phyloP scores from a whole-genome alignment of 2,329 filamentous ascomycete genomes.

The Cladosporium sp. region DNA sequence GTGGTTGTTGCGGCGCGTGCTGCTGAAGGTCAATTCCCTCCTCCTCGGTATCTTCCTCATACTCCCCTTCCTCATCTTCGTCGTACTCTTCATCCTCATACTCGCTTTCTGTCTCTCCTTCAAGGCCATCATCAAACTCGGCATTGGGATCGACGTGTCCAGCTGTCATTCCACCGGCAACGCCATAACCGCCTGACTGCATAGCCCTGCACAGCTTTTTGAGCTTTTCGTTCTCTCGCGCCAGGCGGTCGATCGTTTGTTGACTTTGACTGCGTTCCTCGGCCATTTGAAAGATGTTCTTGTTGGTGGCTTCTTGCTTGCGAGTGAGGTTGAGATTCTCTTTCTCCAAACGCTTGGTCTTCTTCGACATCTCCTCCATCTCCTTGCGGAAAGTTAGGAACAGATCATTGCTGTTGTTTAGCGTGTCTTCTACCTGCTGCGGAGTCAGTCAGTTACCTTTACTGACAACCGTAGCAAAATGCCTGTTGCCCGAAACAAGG shows the following conservation, averaged over 20 bases:
- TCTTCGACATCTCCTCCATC: constrained; percentile 99
- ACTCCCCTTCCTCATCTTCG: constrained; percentile 56
- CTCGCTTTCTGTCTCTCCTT: constrained; percentile 55
- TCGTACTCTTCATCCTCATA: constrained; percentile 55
- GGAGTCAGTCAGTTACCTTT: constrained; percentile 34
- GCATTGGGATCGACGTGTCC: constrained; percentile 16
- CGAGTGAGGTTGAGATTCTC: constrained; percentile 87
- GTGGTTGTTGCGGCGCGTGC: neutral
- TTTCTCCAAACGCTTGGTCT: constrained; percentile 93
- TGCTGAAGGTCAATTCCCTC: constrained; percentile 30
- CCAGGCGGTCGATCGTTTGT: constrained; percentile 70
- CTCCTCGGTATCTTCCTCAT: constrained; percentile 58
- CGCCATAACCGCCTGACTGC: constrained; percentile 84
- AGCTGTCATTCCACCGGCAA: constrained; percentile 13
- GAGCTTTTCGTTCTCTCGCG: constrained; percentile 81
- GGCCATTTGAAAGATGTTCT: constrained; percentile 95
- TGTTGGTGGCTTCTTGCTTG: constrained; percentile 88
- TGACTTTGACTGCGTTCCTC: constrained; percentile 77
- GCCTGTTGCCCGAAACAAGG: constrained; percentile 3
- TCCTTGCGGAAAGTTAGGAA: constrained; percentile 97
- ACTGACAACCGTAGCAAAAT: constrained; percentile 11
- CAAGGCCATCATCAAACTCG: constrained; percentile 25
- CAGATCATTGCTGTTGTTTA: constrained; percentile 96
- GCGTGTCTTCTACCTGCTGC: constrained; percentile 89
- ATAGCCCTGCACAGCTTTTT: constrained; percentile 93